These are phyloP conservation scores for Polygonum aviculare DNA, from an alignment of 148 eudicot genomes.

Conservation along the genomic window DNA sequence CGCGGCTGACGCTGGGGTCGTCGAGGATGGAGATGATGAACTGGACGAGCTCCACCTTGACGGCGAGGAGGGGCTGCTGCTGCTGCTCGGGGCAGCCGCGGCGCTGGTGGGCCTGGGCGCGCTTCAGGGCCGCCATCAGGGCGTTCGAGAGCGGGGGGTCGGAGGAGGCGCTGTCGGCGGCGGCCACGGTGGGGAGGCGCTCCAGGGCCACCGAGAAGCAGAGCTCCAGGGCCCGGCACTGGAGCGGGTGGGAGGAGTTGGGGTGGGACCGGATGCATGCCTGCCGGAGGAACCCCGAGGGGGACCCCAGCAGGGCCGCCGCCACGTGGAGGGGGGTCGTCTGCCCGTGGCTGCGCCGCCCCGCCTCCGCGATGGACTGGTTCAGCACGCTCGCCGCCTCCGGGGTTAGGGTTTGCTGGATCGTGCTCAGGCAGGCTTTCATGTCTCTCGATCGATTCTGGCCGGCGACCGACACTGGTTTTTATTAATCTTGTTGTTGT, in stretches of 20 bases:
- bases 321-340: constrained; percentile 96
- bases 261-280: constrained; percentile 93
- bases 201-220: constrained; percentile 92
- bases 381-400: constrained; percentile 66
- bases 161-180: not conserved
- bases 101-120: constrained; percentile 89
- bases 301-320: constrained; percentile 61
- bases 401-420: constrained; percentile 85
- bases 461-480: not conserved
- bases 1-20: constrained; percentile 93
- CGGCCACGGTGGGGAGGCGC: constrained; percentile 45
- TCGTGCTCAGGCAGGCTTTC: constrained; percentile 82
- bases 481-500: too few relatives aligned
- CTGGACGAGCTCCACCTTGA: constrained; percentile 92
- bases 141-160: constrained; percentile 91
- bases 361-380: constrained; percentile 84
- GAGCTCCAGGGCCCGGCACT: constrained; percentile 88
- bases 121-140: constrained; percentile 76
- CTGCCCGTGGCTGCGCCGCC: constrained; percentile 77
- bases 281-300: constrained; percentile 60
- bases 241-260: constrained; percentile 86
- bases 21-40: constrained; percentile 70
- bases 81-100: constrained; percentile 93
- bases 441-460: constrained; percentile 7
- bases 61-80: constrained; percentile 82